Conservation (phyloP, 768 basidiomycete genomes). For the Pisolithus microcarpus region DNA sequence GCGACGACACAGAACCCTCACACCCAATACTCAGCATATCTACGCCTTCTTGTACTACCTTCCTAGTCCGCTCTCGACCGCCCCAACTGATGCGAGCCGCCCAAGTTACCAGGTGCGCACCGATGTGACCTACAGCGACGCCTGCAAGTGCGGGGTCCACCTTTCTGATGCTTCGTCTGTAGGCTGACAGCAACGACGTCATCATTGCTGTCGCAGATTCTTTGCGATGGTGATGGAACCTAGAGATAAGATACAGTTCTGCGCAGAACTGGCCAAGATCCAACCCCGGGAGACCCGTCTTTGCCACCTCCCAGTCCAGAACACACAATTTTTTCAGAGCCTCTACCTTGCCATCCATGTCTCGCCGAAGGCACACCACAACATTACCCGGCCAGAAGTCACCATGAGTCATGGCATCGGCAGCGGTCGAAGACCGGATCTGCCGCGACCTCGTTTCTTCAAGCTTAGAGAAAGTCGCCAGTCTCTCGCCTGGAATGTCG, state of each 20-base stretch:
- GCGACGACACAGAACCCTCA: conserved; percentile 15
- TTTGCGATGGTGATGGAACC: conserved; percentile 38
- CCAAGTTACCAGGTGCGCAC: conserved; percentile 46
- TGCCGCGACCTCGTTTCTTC: conserved; percentile 22
- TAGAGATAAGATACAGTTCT: conserved; percentile 45
- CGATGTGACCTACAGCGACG: conserved; percentile 40
- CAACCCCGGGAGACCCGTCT: conserved; percentile 47
- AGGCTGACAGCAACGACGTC: conserved; percentile 39
- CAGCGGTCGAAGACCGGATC: conserved; percentile 24
- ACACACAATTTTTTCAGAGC: conserved; percentile 38
- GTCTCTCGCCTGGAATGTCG: conserved; percentile 29
- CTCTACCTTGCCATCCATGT: conserved; percentile 16
- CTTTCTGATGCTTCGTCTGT: conserved; percentile 23
- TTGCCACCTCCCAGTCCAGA: conserved; percentile 62
- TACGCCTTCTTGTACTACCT: conserved; percentile 45
- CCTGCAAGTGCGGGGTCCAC: conserved; percentile 26
- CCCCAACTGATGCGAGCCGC: conserved; percentile 49
- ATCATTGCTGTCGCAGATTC: conserved; percentile 33
- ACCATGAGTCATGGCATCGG: conserved; percentile 35
- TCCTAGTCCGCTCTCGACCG: conserved; percentile 38
- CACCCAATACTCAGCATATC: conserved; percentile 34
- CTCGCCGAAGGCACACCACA: conserved; percentile 34
- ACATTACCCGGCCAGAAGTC: conserved; percentile 74
- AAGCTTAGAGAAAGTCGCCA: conserved; percentile 29
- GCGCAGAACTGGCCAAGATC: conserved; percentile 63